Base-by-base conservation (phyloP, 345 rosid genomes). In the Aegle marmelos region DNA sequence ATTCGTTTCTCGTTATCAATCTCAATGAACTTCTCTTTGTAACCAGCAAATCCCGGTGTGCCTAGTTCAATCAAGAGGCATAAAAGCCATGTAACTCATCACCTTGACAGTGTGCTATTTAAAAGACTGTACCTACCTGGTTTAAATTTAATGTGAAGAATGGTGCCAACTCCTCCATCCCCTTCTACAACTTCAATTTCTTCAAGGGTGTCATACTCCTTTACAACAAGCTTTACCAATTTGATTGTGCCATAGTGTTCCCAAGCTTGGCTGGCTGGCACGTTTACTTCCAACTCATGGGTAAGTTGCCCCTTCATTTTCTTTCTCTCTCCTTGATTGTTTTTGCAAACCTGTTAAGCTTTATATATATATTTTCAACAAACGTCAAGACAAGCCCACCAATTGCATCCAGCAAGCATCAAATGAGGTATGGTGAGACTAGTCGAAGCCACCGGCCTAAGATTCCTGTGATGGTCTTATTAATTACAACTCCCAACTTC, bases 141-240 rank as follows among this genome's bases (percentile, higher is more conserved):
- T 22, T 5, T 19, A 13, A 77, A 68, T 10, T 33, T 45, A 50
- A 83, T 37, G 13, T 62, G 28, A 25, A 80, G 22, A 63, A 80
- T 6, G 59, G 83, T 80, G 21, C 79, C 81, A 13, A 64, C 71
- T 7, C 79, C 78, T 14, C 79, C 86, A 59, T 83, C 83, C 2
- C 86, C 86, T 28, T 80, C 75, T n/a, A 80, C 39, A 30, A 80
- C 33, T 45, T 77, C 79, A 41, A 77, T 24, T 22, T 75, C 59
- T 13, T 50, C 39, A 27, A 72, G 1, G 2, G 9, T 24, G 36
- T 31, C n/a, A 3, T 67, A 11, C 25, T 65, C 54, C 31, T 74
- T 7, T 22, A 74, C 74, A 25, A 71, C 76, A 30, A 78, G 73
- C 41, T 50, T 36, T 31, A 50, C 54, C 24, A 76, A n/a, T 22